Evolutionary conservation across 1,284 basidiomycete genomes (phyloP), one percentile per base, ranked within the genome.

Genomic region (Leccinum pachyderme): DNA sequence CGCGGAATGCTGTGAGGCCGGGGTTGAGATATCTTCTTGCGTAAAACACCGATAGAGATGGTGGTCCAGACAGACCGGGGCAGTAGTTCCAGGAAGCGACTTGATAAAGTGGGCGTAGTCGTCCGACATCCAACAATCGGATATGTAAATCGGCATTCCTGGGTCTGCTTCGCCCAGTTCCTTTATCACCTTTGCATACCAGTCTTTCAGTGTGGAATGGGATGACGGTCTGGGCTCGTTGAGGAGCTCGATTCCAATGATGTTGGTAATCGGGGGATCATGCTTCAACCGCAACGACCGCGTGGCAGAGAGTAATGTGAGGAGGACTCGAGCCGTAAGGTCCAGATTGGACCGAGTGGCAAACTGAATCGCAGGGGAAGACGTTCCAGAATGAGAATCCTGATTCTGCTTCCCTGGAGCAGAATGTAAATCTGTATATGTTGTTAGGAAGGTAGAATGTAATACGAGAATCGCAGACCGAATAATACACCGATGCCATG

Each of bases 1-100:
- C 0, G 65, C 61, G 5, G 84, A 77, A 65, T 92, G 90, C 50
- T 83, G 77, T 9, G 78, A 70, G 0, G 82, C 87, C 2, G 80
- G 71, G 5, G 81, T 83, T 1, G 65, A 61, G 29, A 76, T 82
- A 69, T 95, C 93, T 5, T 75, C 73, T 9, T 62, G 63, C 22
- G 87, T 90, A 70, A 91, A 91, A 70, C 90, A 93, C 33, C 93
- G 82, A 68, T 95, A 95, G 22, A 95, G 79, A 68, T 95, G 93
- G 64, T 94, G 88, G 72, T 95, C 93, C 29, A 92, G 73, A 15
- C 87, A 83, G 15, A 86, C 74, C 31, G 84, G 84, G 27, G 72
- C 69, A 61, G 73, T 56, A 64, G 68, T 51, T 47, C 63, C 35
- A 66, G 73, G 53, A 46, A 73, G 65, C 4, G 63, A 61, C 46